Conservation (phyloP, 495 filamentous ascomycete genomes). For the Penicillium herquei region DNA sequence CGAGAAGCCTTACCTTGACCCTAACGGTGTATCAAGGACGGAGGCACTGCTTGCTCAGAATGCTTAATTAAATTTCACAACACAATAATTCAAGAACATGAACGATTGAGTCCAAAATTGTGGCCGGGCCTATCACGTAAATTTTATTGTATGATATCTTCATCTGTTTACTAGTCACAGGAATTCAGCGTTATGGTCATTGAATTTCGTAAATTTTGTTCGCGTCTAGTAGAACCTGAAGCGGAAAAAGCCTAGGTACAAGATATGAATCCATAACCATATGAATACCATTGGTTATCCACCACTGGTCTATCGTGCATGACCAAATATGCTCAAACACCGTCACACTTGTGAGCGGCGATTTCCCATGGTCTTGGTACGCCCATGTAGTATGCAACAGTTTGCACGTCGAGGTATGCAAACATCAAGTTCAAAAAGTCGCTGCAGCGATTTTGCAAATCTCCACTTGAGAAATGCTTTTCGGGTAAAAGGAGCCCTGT, state of each 20-base stretch:
- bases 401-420: not conserved
- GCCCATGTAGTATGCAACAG: too few species aligned
- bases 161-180: not conserved
- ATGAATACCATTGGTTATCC: not conserved
- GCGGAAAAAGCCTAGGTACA: not conserved
- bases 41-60: constrained; percentile 25
- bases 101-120: too few species aligned
- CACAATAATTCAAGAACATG: too few species aligned
- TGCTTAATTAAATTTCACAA: not conserved
- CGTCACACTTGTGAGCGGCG: too few species aligned
- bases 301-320: not conserved
- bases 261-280: too few species aligned
- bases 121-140: not conserved
- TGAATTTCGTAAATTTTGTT: constrained; percentile 25
- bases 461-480: not conserved
- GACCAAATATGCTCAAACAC: not conserved
- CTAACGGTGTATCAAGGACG: constrained; percentile 36
- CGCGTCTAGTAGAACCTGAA: not conserved
- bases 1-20: constrained; percentile 64
- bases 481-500: too few species aligned
- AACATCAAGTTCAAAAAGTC: too few species aligned
- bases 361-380: too few species aligned
- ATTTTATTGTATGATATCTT: not conserved
- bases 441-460: not conserved
- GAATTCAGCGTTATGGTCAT: constrained; percentile 15